Base-by-base conservation (phyloP, 192 early-diverging fungal genomes). In the Backusella macrospora region DNA sequence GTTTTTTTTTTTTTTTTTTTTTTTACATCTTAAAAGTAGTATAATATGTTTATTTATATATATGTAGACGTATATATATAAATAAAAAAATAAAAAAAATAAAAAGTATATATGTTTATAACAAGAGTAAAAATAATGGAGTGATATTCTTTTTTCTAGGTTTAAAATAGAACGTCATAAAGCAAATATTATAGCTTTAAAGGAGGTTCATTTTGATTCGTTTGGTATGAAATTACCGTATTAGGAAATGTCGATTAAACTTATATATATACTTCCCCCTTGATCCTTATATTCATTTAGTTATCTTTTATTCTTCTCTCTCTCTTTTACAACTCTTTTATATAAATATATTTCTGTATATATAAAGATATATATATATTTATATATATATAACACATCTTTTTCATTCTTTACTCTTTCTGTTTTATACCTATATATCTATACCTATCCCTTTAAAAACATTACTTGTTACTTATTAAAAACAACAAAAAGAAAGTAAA, bases 161-260 rank as follows among this genome's bases (percentile, higher is more conserved):
- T 39, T 39, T 21, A 40, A 66, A 66, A 66, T 66, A 66, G 37
- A 39, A 39, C 65, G 0, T 23, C 21, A 59, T 9, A 23, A 23
- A 59, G 52, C 52, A 59, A 59, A 59, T 12, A 59, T 23, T 15
- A 59, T 59, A 12, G 23, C 23, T 59, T 23, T 13, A 66, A 39
- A 42, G 65, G 65, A 43, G 65, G n/a, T 12, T 42, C 13, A 13
- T 69, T 69, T 42, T 69, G 43, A 69, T 45, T 46, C 67, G 67
- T 46, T 69, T 69, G 42, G 7, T 16, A 23, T 59, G 12, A 5
- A 59, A 10, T 59, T 59, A 59, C 52, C 26, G 26, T 59, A 59
- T 59, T 26, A 26, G 26, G 52, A 23, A 23, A 59, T 23, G 26
- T 4, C 52, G 21, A 59, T 59, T 46, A 40, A 66, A 66, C 42